These are phyloP conservation scores for Malbranchea zuffiana DNA, from an alignment of 2,329 filamentous ascomycete species.

Conservation along the genomic window DNA sequence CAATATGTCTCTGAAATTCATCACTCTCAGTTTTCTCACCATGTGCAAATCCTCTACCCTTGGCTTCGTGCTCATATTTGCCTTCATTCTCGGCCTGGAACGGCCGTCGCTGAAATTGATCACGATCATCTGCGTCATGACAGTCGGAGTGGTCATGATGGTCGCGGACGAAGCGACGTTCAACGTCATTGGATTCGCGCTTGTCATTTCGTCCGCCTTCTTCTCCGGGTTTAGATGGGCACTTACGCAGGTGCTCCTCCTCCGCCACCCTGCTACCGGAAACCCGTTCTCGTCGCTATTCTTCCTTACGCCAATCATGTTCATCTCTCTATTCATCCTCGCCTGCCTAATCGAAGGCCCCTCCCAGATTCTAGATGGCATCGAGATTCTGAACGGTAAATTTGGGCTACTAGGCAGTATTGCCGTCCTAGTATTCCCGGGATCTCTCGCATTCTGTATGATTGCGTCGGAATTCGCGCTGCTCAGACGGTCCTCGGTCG, in stretches of 20 bases:
- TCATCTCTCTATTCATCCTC: conserved; percentile 65
- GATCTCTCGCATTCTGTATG: conserved; percentile 88
- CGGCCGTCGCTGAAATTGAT: conserved; percentile 75
- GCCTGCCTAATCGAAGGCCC: conserved; percentile 81
- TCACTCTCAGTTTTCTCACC: conserved; percentile 93
- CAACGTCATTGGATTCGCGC: conserved; percentile 70
- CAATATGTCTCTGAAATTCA: conserved; percentile 92
- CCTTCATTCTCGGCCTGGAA: conserved; percentile 87
- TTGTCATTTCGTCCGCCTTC: conserved; percentile 87
- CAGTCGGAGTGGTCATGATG: conserved; percentile 91
- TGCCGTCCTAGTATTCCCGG: conserved; percentile 75
- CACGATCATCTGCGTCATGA: conserved; percentile 84
- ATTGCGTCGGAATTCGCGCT: conserved; percentile 92
- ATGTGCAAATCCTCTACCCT: conserved; percentile 99
- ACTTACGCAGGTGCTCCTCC: conserved; percentile 91
- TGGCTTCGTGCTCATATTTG: conserved; percentile 89
- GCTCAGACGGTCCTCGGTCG: conserved; percentile 86
- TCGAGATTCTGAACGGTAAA: conserved; percentile 51
- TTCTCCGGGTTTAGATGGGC: conserved; percentile 96
- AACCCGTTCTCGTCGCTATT: conserved; percentile 97
- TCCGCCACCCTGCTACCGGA: conserved; percentile 85
- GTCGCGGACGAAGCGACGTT: conserved; percentile 91
- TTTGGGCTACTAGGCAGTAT: conserved; percentile 59
- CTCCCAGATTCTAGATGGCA: conserved; percentile 52
- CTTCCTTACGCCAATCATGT: conserved; percentile 97